These are phyloP conservation scores for Beauveria brongniartii DNA, from an alignment of 2,329 filamentous ascomycete genomes.

Conservation along the genomic window DNA sequence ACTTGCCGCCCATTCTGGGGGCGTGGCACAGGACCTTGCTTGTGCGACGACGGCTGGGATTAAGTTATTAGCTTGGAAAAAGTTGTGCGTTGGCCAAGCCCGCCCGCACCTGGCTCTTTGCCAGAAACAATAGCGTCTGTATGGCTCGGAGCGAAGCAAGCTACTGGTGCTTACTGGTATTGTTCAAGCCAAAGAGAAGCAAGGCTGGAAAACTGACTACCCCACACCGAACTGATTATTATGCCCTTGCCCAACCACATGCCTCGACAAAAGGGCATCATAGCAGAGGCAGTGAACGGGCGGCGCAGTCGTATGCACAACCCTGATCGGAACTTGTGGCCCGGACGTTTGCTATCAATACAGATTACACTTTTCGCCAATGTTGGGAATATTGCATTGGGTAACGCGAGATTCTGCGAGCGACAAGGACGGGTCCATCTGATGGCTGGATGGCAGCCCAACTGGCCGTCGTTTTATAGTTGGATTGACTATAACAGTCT, in stretches of 20 bases:
- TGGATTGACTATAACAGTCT: background rate
- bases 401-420: background rate
- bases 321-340: background rate
- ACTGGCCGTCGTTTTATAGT: background rate
- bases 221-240: background rate
- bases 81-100: background rate
- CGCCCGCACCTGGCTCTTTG: background rate
- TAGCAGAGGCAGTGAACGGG: background rate
- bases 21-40: background rate
- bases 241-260: background rate
- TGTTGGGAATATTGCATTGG: background rate
- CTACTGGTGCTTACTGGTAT: background rate
- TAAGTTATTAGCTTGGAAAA: background rate
- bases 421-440: background rate
- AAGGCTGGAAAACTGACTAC: background rate
- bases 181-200: background rate
- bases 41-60: slow-evolving; percentile 7
- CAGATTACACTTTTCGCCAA: background rate
- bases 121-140: slow-evolving; percentile 1
- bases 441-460: background rate
- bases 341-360: background rate
- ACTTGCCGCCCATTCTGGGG: background rate
- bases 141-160: background rate
- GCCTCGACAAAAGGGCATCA: background rate
- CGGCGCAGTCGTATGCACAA: background rate